Percentiles rank a stretch among this genome's conserved stretches.
phyloP scores from a whole-genome alignment of 2,329 filamentous ascomycete genomes.

The Cladophialophora chaetospira region DNA sequence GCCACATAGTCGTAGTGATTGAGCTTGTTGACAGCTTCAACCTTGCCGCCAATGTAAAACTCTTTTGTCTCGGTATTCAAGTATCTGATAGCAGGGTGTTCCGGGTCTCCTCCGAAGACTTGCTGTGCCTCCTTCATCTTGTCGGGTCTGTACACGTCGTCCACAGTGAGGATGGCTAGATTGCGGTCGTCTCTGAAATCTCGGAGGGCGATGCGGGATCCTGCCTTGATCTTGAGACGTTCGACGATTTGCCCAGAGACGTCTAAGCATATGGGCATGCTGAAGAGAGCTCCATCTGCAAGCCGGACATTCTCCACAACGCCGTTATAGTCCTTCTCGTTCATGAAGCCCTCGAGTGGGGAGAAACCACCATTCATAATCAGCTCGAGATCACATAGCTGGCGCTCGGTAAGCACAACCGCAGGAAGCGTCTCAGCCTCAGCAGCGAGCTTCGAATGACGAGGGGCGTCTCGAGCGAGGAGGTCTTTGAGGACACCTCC shows the following conservation, averaged over 20 bases:
- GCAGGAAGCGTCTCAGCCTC: conserved; percentile 88
- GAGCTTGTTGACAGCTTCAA: conserved; percentile 90
- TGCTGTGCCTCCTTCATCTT: conserved; percentile 91
- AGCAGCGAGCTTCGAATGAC: conserved; percentile 73
- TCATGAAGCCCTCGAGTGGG: conserved; percentile 97
- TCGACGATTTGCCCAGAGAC: conserved; percentile 74
- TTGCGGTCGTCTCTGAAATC: conserved; percentile 97
- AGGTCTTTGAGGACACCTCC: conserved; percentile 98
- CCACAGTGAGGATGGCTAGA: conserved; percentile 90
- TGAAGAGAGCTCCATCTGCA: conserved; percentile 85
- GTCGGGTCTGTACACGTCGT: conserved; percentile 93
- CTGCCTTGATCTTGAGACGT: conserved; percentile 72
- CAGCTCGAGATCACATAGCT: conserved; percentile 96
- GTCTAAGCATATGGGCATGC: conserved; percentile 95
- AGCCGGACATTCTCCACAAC: conserved; percentile 89
- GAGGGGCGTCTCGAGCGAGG: conserved; percentile 84
- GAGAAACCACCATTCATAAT: conserved; percentile 98
- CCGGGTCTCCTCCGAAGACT: conserved; percentile 90
- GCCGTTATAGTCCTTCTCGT: conserved; percentile 91
- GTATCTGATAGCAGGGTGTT: conserved; percentile 90
- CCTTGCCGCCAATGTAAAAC: conserved; percentile 92
- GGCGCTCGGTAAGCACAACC: conserved; percentile 83
- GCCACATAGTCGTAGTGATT: conserved; percentile 99
- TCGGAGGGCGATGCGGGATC: conserved; percentile 80
- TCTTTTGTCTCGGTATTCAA: conserved; percentile 79